Percentiles rank a stretch among this genome's conserved stretches.
Evolutionary conservation across 176 grass and related monocot species (phyloP).

Genomic region (Elaeis guineensis): DNA sequence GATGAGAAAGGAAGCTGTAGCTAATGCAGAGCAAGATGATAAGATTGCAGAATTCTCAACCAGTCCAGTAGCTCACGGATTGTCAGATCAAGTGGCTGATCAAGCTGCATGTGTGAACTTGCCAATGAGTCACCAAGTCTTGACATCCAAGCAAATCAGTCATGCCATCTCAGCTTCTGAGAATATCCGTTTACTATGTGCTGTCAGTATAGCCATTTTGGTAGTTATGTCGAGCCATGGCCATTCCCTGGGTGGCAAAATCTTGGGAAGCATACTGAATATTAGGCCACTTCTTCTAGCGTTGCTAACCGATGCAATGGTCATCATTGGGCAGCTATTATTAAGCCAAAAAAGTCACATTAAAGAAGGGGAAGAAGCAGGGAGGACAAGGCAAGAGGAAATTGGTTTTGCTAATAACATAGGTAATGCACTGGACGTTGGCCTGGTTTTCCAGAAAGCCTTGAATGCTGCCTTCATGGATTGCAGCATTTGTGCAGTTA

Average conservation of each 20-base stretch:
- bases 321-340: slow-evolving; percentile 42
- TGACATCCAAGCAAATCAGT: slow-evolving; percentile 43
- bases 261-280: slow-evolving; percentile 33
- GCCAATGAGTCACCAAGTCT: slow-evolving; percentile 22
- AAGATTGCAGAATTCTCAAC: no score
- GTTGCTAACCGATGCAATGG: slow-evolving; percentile 45
- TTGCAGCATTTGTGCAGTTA: slow-evolving; percentile 57
- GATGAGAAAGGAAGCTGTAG: no score
- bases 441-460: slow-evolving; percentile 48
- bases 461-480: slow-evolving; percentile 53
- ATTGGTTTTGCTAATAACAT: slow-evolving; percentile 36
- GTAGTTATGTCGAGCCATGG: slow-evolving; percentile 52
- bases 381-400: slow-evolving; percentile 10
- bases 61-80: no score
- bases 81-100: no score
- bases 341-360: slow-evolving; percentile 19
- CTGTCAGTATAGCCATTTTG: slow-evolving; percentile 38
- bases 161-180: slow-evolving; percentile 50
- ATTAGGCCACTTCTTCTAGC: slow-evolving; percentile 55
- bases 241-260: slow-evolving; percentile 25
- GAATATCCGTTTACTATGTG: slow-evolving; percentile 46
- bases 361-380: slow-evolving; percentile 15
- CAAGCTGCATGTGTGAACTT: background rate
- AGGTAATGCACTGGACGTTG: slow-evolving; percentile 38
- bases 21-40: no score